Conservation (phyloP, 108 stramenopile genomes). For the Fistulifera pelliculosa region DNA sequence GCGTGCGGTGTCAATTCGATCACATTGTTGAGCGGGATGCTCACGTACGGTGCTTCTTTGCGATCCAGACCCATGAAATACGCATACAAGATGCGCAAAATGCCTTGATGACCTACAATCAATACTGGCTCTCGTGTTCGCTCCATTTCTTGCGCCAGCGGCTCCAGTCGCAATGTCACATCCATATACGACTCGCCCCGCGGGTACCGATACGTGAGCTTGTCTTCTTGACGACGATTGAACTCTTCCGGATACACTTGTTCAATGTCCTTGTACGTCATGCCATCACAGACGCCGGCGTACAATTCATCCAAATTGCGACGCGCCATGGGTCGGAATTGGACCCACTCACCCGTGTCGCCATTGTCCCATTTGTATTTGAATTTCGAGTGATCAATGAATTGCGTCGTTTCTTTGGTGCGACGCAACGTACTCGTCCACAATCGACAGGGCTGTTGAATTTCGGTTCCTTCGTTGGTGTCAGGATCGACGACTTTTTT, state of each 20-base stretch:
- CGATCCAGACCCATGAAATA: constrained; percentile 96
- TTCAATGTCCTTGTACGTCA: constrained; percentile 95
- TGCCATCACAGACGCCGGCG: constrained; percentile 88
- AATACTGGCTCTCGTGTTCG: constrained; percentile 93
- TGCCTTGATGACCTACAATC: constrained; percentile 95
- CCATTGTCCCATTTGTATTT: constrained; percentile 68
- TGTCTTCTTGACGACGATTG: constrained; percentile 81
- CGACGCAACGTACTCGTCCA: constrained; percentile 95
- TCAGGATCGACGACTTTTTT: constrained; percentile 5
- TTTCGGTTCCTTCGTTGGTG: constrained; percentile 7
- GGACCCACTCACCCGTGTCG: constrained; percentile 74
- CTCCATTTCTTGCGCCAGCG: constrained; percentile 97
- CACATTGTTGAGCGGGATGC: constrained; percentile 95
- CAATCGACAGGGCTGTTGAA: constrained; percentile 69
- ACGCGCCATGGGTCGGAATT: constrained; percentile 69
- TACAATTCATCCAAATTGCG: constrained; percentile 92
- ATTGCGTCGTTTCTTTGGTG: constrained; percentile 94
- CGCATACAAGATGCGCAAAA: constrained; percentile 94
- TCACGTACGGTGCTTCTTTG: constrained; percentile 93
- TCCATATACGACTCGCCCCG: constrained; percentile 98
- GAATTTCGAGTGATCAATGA: constrained; percentile 62
- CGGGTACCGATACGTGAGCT: constrained; percentile 87
- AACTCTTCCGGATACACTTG: constrained; percentile 94
- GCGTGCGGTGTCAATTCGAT: constrained; percentile 94
- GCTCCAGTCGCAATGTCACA: constrained; percentile 93